These are phyloP conservation scores for Fraxinus americana DNA, from an alignment of 257 asterid genomes.

Conservation along the genomic window DNA sequence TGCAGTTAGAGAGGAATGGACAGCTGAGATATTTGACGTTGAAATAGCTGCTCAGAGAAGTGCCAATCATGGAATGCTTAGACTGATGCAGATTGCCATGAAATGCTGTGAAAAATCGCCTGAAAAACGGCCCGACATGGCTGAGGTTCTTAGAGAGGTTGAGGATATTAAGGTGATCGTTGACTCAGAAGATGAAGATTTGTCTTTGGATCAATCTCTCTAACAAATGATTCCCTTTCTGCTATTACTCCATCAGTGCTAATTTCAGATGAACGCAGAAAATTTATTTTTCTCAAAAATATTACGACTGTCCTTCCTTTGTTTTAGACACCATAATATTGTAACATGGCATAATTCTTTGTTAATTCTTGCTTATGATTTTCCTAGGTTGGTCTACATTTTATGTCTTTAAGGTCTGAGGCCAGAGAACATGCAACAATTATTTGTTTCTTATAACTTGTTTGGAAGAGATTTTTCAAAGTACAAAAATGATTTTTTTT, in stretches of 20 bases:
- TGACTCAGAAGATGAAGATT: constrained; percentile 57
- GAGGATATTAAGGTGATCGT: constrained; percentile 42
- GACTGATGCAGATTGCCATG: constrained; percentile 63
- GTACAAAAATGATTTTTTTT: too few species aligned
- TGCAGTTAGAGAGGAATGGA: constrained; percentile 92
- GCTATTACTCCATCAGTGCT: constrained; percentile 30
- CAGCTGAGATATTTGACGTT: constrained; percentile 82
- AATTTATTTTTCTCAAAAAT: not conserved
- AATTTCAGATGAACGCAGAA: constrained; percentile 23
- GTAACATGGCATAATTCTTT: not conserved
- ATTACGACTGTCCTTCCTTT: not conserved
- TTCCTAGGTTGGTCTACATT: not conserved
- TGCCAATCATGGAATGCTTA: constrained; percentile 67
- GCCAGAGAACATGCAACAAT: too few species aligned
- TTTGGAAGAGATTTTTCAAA: too few species aligned
- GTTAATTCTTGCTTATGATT: not conserved
- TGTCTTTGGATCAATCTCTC: constrained; percentile 56
- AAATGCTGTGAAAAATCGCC: constrained; percentile 64
- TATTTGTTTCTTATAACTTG: too few species aligned
- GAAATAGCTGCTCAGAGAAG: constrained; percentile 70
- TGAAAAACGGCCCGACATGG: constrained; percentile 66
- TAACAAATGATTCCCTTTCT: constrained; percentile 61
- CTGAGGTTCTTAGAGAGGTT: constrained; percentile 56
- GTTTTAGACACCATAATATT: not conserved
- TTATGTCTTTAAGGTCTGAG: too few species aligned